Conservation (phyloP, 257 asterid species). For the Solanum tarijense region DNA sequence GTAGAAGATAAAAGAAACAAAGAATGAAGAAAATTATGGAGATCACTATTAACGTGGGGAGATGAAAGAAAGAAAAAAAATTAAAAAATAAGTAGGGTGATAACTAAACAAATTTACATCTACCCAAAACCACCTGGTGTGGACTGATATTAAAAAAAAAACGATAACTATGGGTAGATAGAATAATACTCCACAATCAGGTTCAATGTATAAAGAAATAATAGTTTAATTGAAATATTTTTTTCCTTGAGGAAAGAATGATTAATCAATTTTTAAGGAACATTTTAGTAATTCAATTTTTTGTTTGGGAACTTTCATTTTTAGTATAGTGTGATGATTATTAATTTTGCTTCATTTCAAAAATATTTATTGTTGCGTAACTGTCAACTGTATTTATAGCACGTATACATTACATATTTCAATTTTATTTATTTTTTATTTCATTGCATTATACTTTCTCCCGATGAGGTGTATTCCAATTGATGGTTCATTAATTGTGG, state of each 20-base stretch:
- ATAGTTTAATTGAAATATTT: too few relatives aligned
- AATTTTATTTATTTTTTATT: too few relatives aligned
- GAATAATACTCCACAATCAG: background rate
- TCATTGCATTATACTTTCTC: background rate
- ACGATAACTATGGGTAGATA: background rate
- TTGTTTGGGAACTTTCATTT: background rate
- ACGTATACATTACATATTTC: too few relatives aligned
- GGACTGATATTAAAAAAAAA: too few relatives aligned
- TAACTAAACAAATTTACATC: background rate
- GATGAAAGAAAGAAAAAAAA: background rate
- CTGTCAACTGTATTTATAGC: background rate
- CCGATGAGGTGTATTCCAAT: background rate
- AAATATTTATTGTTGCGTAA: background rate
- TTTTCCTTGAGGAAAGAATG: background rate
- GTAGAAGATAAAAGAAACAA: background rate
- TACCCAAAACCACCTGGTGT: too few relatives aligned
- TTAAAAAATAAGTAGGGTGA: too few relatives aligned
- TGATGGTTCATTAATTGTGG: background rate
- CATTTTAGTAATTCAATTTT: background rate
- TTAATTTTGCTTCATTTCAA: background rate
- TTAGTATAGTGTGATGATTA: background rate
- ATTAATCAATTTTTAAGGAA: background rate
- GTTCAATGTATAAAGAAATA: background rate
- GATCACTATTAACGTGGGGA: background rate
- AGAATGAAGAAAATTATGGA: background rate